Base-by-base conservation (phyloP, 23 red algal genomes). In the Gracilaria domingensis region DNA sequence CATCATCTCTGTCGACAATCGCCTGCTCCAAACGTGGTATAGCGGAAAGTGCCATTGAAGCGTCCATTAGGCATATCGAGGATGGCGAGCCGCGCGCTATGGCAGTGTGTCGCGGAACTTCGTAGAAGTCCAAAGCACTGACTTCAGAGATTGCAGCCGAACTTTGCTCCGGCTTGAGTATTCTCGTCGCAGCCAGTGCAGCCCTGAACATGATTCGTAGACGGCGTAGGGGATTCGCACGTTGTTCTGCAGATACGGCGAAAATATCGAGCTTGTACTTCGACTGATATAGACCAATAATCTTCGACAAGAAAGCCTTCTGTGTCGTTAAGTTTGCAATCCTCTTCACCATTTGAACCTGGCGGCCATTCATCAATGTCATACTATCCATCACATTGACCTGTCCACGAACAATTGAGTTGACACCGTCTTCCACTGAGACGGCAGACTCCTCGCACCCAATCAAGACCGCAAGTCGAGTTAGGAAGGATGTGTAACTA, bases 201-300 rank as follows among this genome's bases (percentile, higher is more conserved):
- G 64, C 80, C 14, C 30, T 47, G 25, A 83, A 60, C 28, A 56
- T 30, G 1, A 78, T 48, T 18, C 89, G 78, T 3, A 92, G 69
- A 23, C 78, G 80, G 0, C 80, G 89, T 1, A 32, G 0, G 1
- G 38, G 62, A 75, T 74, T 53, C 1, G 16, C 23, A 28, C 39
- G 39, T 48, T 80, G 37, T 35, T 67, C 59, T 21, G 71, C 16
- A 50, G 87, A 28, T 11, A 79, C 38, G 12, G 61, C 65, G 25
- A 92, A 51, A 37, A 92, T 73, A 33, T 92, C 80, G 12, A 92
- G 56, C n/a, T 77, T 56, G 53, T 92, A 92, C 48, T 84, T 83
- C 21, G 79, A 75, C 44, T 82, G 89, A 36, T 92, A 92, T 0
- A 83, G 62, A 72, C 50, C 28, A 51, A 92, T 84, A 2, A 92